phyloP scores from a whole-genome alignment of 148 eudicot genomes.

The Vaccinium vitisidaea region DNA sequence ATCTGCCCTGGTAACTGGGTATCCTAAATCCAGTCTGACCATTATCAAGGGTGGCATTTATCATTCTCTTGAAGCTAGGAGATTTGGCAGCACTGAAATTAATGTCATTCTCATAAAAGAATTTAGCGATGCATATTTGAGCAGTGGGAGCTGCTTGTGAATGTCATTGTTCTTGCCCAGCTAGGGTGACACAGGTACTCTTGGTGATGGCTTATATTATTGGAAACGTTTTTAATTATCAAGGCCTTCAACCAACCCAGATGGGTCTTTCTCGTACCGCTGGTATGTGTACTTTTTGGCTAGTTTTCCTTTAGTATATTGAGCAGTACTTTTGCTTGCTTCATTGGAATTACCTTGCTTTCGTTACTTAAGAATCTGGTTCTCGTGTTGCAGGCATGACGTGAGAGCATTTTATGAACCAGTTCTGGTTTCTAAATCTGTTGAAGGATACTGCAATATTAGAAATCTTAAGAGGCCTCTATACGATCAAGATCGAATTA shows the following conservation, averaged over 20 bases:
- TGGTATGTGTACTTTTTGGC: constrained; percentile 36
- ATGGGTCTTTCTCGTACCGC: constrained; percentile 81
- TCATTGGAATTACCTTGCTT: neutral
- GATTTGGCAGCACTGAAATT: constrained; percentile 39
- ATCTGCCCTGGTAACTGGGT: constrained; percentile 50
- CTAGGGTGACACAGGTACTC: constrained; percentile 15
- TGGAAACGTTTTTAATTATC: constrained; percentile 77
- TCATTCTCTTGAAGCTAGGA: constrained; percentile 45
- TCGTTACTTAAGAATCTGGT: neutral
- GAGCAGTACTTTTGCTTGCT: neutral
- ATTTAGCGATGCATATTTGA: constrained; percentile 46
- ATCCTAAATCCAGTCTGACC: constrained; percentile 22
- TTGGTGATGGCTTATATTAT: constrained; percentile 54
- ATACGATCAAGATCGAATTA: too few species aligned
- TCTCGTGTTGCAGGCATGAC: neutral
- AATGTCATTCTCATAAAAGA: constrained; percentile 55
- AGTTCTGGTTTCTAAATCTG: neutral
- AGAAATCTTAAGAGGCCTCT: too few species aligned
- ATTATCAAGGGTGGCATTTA: constrained; percentile 15
- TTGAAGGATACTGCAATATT: too few species aligned
- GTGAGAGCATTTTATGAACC: too few species aligned
- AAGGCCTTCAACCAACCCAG: constrained; percentile 81
- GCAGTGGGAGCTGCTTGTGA: constrained; percentile 12
- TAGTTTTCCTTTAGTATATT: neutral
- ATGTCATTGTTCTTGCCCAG: constrained; percentile 19